phyloP scores from a whole-genome alignment of 305 asterid species.

The Ruellia speciosa region DNA sequence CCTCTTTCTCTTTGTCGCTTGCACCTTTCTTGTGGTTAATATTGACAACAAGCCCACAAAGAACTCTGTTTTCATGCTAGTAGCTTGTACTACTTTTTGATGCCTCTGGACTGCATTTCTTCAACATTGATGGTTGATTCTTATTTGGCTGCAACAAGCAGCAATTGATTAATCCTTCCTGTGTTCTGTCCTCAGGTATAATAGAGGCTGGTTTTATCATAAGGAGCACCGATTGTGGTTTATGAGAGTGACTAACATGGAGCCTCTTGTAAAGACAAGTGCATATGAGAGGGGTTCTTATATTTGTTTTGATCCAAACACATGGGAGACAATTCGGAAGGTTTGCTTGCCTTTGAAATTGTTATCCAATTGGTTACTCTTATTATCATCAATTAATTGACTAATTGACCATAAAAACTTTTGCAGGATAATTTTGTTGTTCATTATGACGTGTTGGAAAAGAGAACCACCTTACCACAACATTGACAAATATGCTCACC shows the following conservation, averaged over 20 bases:
- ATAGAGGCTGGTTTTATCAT: conserved; percentile 92
- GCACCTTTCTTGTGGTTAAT: not conserved
- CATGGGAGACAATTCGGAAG: conserved; percentile 99
- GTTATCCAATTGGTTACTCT: not conserved
- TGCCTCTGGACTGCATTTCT: conserved; percentile 1
- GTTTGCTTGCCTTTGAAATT: conserved; percentile 30
- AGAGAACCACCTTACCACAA: conserved; percentile 69
- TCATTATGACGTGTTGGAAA: conserved; percentile 81
- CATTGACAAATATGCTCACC: conserved; percentile 39
- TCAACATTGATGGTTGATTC: conserved; percentile 9
- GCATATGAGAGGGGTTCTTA: conserved; percentile 83
- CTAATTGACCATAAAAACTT: conserved; percentile 10
- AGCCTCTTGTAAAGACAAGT: conserved; percentile 76
- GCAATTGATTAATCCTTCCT: conserved; percentile 6
- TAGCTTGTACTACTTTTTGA: not conserved
- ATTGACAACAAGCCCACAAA: conserved; percentile 4
- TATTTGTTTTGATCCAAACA: conserved; percentile 87
- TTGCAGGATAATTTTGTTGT: conserved; percentile 93
- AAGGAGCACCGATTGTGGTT: conserved; percentile 71
- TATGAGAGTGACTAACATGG: conserved; percentile 64
- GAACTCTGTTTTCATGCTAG: conserved; percentile 5
- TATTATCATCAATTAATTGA: conserved; percentile 5
- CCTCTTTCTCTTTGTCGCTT: conserved; percentile 5
- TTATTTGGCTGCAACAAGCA: not conserved
- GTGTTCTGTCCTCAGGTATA: conserved; percentile 50